Conservation (phyloP, 164 flowering plant genomes). For the Stephania cephalantha region DNA sequence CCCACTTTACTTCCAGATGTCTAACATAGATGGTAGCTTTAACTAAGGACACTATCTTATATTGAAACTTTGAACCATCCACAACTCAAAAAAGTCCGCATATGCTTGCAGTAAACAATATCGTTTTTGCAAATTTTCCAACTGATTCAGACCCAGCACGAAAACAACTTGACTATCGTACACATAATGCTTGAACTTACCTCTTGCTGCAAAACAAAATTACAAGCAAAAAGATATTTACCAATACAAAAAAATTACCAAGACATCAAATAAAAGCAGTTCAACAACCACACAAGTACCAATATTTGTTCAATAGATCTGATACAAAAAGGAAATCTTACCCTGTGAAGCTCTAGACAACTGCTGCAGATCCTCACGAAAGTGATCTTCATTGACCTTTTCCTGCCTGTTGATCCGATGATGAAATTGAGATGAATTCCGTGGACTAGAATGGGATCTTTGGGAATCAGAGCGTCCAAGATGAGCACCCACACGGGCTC, state of each 20-base stretch:
- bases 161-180: conserved; percentile 60
- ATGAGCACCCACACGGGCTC: conserved; percentile 43
- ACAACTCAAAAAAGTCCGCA: conserved; percentile 33
- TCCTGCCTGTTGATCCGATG: conserved; percentile 39
- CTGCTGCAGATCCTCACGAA: conserved; percentile 66
- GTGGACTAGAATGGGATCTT: conserved; percentile 54
- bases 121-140: conserved; percentile 42
- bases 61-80: conserved; percentile 49
- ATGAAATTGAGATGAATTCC: conserved; percentile 20
- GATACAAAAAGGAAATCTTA: conserved; percentile 54
- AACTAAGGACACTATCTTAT: conserved; percentile 43
- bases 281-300: conserved; percentile 8
- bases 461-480: conserved; percentile 54
- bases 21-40: conserved; percentile 49
- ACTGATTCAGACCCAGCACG: conserved; percentile 47
- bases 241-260: not conserved
- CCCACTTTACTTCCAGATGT: conserved; percentile 44
- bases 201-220: conserved; percentile 78
- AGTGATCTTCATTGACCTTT: conserved; percentile 59
- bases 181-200: conserved; percentile 83
- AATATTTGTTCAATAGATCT: conserved; percentile 40
- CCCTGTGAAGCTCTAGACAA: conserved; percentile 81
- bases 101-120: conserved; percentile 45
- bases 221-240: conserved; percentile 32
- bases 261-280: not conserved